phyloP scores from a whole-genome alignment of 352 stramenopile species.

The Globisporangium apiculatum region DNA sequence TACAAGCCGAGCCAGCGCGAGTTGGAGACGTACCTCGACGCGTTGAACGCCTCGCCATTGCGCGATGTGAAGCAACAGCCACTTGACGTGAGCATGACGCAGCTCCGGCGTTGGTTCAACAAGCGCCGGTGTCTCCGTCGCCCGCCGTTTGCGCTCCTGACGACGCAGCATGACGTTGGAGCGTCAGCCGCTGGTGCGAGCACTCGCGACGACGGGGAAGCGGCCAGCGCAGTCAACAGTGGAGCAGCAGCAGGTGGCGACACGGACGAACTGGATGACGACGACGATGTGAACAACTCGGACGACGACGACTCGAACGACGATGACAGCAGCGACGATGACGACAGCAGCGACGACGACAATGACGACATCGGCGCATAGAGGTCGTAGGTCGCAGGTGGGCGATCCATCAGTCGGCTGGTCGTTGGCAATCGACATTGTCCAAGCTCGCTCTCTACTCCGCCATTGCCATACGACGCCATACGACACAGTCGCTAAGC shows the following conservation, averaged over 20 bases:
- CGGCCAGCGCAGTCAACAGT: not conserved
- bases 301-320: constrained; percentile 21
- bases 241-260: not conserved
- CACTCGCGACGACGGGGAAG: not conserved
- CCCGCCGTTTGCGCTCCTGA: constrained; percentile 80
- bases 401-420: too few species aligned
- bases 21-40: constrained; percentile 67
- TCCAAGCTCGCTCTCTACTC: too few species aligned
- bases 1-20: constrained; percentile 79
- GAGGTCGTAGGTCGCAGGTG: not conserved
- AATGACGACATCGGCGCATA: constrained; percentile 1
- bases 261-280: constrained; percentile 6
- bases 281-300: constrained; percentile 17
- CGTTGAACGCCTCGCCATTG: constrained; percentile 63
- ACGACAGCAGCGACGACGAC: constrained; percentile 11
- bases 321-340: constrained; percentile 30
- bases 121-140: constrained; percentile 78
- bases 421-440: too few species aligned
- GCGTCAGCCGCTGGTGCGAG: not conserved
- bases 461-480: too few species aligned
- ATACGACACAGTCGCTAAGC: too few species aligned
- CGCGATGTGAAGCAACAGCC: constrained; percentile 67
- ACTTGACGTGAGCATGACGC: constrained; percentile 83
- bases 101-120: constrained; percentile 82
- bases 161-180: constrained; percentile 40